Evolutionary conservation across 2,329 filamentous ascomycete genomes (phyloP), one percentile per base, ranked within the genome.

Genomic region (Endoconidiophora polonica): DNA sequence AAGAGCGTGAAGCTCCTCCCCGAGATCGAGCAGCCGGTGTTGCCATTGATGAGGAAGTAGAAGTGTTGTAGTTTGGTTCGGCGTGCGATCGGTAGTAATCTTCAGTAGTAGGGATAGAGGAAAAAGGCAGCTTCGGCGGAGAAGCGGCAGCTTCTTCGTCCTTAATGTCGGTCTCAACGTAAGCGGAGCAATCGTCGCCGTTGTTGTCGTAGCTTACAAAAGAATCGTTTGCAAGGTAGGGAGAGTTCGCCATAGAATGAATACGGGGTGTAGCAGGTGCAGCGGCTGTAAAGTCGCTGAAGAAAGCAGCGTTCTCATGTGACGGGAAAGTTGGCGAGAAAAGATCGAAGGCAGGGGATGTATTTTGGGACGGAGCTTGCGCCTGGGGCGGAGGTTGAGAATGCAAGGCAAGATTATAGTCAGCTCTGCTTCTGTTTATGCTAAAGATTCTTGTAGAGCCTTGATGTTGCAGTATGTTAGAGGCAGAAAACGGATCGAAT

Each of bases 271-370:
- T 22, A 14, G 23, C 10, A 14, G 44, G 6, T 14, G 33, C 43
- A 33, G 37, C 20, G 37, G 41, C 42, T 43, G 36, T 29, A 53
- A 50, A 44, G 24, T 53, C 47, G 51, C 47, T 37, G 39, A 49
- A 46, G 44, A 44, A 50, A 9, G 46, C 20, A 22, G 20, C 33
- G 38, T 47, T 49, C 37, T 47, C 44, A 49, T 53, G 51, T 46
- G 51, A 43, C 22, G 41, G 39, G 16, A 50, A 24, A 24, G 46
- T 38, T 5, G 51, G 48, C 33, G 51, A 47, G 12, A 49, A 50
- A 5, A 50, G 24, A 29, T 41, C 47, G 29, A 46, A 49, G 36
- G 47, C 46, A 14, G 45, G 38, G 29, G 44, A 26, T 16, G 26
- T 37, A 20, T 23, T 10, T 22, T 29, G 23, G 22, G 49, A 10